phyloP scores from a whole-genome alignment of 257 asterid genomes.

The Marsdenia floribunda region DNA sequence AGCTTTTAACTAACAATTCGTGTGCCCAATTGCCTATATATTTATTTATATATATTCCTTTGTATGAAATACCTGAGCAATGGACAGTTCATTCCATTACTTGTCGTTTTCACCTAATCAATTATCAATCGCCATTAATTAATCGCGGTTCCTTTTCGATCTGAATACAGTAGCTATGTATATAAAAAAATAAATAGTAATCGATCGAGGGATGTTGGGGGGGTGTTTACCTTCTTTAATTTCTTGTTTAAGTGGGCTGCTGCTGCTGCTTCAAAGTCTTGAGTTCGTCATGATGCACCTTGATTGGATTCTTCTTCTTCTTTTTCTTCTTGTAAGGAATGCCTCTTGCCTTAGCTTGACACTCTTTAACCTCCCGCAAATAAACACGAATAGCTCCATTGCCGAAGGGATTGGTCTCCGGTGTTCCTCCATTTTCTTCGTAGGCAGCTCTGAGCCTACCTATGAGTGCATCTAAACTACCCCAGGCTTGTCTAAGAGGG shows the following conservation, averaged over 20 bases:
- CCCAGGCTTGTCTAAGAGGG: conserved; percentile 95
- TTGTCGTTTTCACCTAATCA: not conserved
- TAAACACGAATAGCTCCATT: conserved; percentile 72
- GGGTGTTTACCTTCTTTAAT: not conserved
- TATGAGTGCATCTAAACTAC: conserved; percentile 86
- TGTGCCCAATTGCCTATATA: conserved; percentile 8
- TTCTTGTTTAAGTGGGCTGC: conserved; percentile 28
- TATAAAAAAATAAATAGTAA: no score
- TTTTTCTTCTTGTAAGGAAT: conserved; percentile 83
- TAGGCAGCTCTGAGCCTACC: conserved; percentile 91
- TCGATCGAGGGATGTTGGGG: no score
- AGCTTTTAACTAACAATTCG: not conserved
- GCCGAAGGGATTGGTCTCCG: conserved; percentile 72
- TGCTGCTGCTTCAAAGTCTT: conserved; percentile 40
- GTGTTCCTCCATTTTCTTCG: conserved; percentile 86
- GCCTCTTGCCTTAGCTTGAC: conserved; percentile 90
- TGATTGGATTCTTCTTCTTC: conserved; percentile 48
- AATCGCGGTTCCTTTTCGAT: no score
- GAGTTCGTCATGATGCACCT: conserved; percentile 28
- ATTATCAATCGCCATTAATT: no score
- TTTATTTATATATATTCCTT: not conserved
- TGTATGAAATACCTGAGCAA: not conserved
- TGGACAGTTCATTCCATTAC: not conserved
- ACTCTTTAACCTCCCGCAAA: conserved; percentile 77
- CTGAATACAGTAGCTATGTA: no score